Evolutionary conservation across 352 stramenopile genomes (phyloP).

Genomic region (Globisporangium viniferum): DNA sequence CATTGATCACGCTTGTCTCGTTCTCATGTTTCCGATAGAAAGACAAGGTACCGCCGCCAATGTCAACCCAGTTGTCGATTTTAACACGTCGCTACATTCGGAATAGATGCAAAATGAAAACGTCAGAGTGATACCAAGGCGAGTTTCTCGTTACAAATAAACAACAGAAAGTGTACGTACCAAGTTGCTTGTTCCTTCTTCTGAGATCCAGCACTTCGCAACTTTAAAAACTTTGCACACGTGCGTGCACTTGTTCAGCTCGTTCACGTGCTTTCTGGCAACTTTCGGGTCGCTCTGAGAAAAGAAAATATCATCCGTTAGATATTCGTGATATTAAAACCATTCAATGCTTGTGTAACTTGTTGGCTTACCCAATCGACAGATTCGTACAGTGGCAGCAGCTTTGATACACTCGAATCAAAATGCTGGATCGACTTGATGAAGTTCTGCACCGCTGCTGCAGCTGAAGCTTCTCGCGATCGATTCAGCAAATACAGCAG

Average conservation of each 20-base stretch:
- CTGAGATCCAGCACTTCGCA: conserved; percentile 31
- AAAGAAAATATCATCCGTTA: not conserved
- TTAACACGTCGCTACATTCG: conserved; percentile 28
- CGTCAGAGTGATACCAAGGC: not conserved
- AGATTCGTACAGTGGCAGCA: conserved; percentile 31
- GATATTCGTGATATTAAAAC: not conserved
- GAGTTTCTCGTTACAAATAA: not conserved
- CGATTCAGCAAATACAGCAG: conserved; percentile 37
- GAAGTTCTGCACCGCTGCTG: conserved; percentile 8
- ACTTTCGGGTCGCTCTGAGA: conserved; percentile 17
- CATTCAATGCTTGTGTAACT: no score
- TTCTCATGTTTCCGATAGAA: conserved; percentile 46
- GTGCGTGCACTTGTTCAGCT: conserved; percentile 23
- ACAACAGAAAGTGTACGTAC: conserved; percentile 14
- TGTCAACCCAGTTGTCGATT: conserved; percentile 54
- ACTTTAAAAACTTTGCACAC: conserved; percentile 26
- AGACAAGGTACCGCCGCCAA: conserved; percentile 37
- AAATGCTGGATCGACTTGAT: conserved; percentile 18
- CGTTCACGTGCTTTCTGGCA: conserved; percentile 25
- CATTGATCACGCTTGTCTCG: conserved; percentile 49
- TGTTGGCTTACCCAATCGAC: conserved; percentile 37
- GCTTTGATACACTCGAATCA: conserved; percentile 27
- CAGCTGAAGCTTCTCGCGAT: not conserved
- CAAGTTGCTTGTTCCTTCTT: conserved; percentile 17
- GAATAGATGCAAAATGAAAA: not conserved